Evolutionary conservation across 352 stramenopile genomes (phyloP).

Genomic region (Phytophthora multivora): DNA sequence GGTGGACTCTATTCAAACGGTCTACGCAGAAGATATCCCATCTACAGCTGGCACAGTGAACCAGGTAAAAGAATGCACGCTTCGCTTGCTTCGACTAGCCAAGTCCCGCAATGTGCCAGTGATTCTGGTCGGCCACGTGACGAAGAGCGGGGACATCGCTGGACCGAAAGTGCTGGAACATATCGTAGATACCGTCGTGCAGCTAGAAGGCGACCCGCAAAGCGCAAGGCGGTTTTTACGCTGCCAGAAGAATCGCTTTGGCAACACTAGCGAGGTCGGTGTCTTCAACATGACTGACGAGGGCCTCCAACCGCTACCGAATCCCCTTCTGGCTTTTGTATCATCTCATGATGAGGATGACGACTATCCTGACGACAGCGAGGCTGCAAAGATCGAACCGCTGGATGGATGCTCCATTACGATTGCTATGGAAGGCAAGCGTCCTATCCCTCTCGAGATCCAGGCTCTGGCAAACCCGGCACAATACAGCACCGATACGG

Average conservation of each 20-base stretch:
- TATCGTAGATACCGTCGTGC: conserved; percentile 96
- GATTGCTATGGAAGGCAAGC: conserved; percentile 93
- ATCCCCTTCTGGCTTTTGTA: conserved; percentile 86
- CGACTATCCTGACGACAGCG: conserved; percentile 26
- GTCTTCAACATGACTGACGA: conserved; percentile 95
- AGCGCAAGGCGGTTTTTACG: conserved; percentile 89
- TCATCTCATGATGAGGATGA: conserved; percentile 40
- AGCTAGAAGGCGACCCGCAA: conserved; percentile 93
- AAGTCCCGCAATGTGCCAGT: conserved; percentile 93
- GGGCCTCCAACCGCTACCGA: conserved; percentile 77
- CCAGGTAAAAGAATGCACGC: conserved; percentile 96
- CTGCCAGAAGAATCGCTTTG: conserved; percentile 97
- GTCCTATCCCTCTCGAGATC: conserved; percentile 94
- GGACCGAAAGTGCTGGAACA: conserved; percentile 92
- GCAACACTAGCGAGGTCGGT: conserved; percentile 94
- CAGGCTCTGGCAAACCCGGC: conserved; percentile 89
- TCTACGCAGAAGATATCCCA: conserved; percentile 88
- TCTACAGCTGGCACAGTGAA: conserved; percentile 87
- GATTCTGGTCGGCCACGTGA: conserved; percentile 97
- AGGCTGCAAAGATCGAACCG: conserved; percentile 29
- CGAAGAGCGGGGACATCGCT: conserved; percentile 96
- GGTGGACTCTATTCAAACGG: conserved; percentile 97
- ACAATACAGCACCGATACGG: conserved; percentile 43
- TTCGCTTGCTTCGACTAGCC: conserved; percentile 92
- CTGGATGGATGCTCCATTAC: conserved; percentile 88